Conservation (phyloP, 768 basidiomycete species). For the Suillus subalutaceus region DNA sequence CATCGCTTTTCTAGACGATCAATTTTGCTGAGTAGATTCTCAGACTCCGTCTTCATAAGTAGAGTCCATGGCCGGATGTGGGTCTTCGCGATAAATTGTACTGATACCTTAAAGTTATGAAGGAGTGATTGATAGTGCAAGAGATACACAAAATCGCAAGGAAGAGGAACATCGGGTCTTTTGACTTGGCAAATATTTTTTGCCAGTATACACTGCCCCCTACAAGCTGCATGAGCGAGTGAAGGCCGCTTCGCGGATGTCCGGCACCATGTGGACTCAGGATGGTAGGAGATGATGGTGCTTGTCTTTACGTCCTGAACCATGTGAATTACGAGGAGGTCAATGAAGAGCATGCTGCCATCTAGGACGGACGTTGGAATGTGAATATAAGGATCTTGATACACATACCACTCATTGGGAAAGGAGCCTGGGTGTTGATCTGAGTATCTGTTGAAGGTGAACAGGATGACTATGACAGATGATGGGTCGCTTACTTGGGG, state of each 20-base stretch:
- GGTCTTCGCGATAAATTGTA: constrained; percentile 50
- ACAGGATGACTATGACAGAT: constrained; percentile 10
- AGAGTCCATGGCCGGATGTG: constrained; percentile 48
- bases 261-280: constrained; percentile 14
- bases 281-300: constrained; percentile 36
- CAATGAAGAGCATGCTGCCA: constrained; percentile 34
- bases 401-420: constrained; percentile 39
- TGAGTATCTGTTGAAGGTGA: constrained; percentile 2
- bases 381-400: neutral
- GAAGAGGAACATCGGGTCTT: constrained; percentile 59
- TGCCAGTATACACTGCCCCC: constrained; percentile 36
- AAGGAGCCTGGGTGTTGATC: constrained; percentile 57
- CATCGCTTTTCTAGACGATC: constrained; percentile 42
- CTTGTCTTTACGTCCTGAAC: constrained; percentile 31
- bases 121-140: constrained; percentile 57
- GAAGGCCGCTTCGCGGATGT: constrained; percentile 28
- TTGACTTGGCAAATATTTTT: constrained; percentile 26
- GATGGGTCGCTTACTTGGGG: neutral
- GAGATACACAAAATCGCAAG: constrained; percentile 57
- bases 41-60: constrained; percentile 49
- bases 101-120: constrained; percentile 53
- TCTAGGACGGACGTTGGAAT: constrained; percentile 17
- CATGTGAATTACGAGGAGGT: constrained; percentile 59
- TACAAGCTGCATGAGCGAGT: constrained; percentile 31
- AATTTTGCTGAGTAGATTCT: constrained; percentile 33